These are phyloP conservation scores for Auriscalpium microsporum DNA, from an alignment of 768 basidiomycete genomes.

Conservation along the genomic window DNA sequence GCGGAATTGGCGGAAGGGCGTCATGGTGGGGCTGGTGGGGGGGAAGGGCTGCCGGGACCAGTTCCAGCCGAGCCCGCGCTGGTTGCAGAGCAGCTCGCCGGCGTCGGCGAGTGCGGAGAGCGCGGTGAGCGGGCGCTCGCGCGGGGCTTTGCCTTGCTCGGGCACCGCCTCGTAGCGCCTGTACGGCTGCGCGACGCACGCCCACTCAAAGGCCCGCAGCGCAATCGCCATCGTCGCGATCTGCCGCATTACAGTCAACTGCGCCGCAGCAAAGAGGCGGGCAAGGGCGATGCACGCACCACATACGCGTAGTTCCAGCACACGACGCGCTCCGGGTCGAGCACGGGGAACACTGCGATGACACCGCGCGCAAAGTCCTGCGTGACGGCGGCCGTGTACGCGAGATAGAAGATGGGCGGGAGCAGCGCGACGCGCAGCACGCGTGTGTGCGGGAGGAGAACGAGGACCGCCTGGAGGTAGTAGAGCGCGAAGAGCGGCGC, in stretches of 20 bases:
- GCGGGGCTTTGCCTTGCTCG: neutral
- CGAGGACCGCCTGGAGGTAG: neutral
- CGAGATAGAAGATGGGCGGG: conserved; percentile 1
- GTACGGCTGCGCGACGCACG: neutral
- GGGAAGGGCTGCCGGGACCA: conserved; percentile 6
- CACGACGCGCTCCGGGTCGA: conserved; percentile 1
- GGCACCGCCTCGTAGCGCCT: neutral
- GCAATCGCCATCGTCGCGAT: conserved; percentile 1
- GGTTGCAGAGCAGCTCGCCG: conserved; percentile 7
- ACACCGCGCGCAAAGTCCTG: conserved; percentile 1
- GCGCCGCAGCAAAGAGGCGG: neutral
- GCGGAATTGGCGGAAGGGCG: neutral
- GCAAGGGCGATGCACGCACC: conserved; percentile 2
- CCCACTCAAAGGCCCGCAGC: conserved; percentile 10
- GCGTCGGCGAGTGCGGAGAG: conserved; percentile 7
- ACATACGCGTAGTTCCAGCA: conserved; percentile 4
- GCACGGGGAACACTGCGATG: neutral
- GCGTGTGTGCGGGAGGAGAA: conserved; percentile 1
- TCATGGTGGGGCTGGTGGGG: neutral
- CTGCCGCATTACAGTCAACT: neutral
- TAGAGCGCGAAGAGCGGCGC: neutral
- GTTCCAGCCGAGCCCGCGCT: conserved; percentile 8
- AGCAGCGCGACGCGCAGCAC: neutral
- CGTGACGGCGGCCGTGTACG: neutral
- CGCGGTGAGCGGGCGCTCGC: neutral